These are phyloP conservation scores for Xylariaceae sp. DNA, from an alignment of 2,329 filamentous ascomycete species.

Conservation along the genomic window DNA sequence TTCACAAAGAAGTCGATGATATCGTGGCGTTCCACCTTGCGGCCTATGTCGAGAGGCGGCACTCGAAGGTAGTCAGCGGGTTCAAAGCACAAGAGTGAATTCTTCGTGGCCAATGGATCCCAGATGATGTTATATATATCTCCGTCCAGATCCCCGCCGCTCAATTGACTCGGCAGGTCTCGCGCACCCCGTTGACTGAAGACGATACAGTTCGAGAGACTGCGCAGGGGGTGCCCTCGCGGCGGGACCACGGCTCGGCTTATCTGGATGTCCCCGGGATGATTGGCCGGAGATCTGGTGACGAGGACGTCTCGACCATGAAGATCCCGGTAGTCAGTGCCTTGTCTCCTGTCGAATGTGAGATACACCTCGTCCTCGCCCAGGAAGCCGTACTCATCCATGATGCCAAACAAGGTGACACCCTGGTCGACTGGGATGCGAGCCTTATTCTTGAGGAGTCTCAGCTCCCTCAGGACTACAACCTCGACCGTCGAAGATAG, in stretches of 20 bases:
- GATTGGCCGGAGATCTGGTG: constrained; percentile 72
- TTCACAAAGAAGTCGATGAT: constrained; percentile 77
- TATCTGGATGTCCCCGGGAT: constrained; percentile 72
- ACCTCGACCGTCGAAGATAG: constrained; percentile 65
- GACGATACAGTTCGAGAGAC: constrained; percentile 65
- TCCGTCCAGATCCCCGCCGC: constrained; percentile 69
- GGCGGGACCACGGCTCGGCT: constrained; percentile 56
- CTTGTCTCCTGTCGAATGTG: constrained; percentile 37
- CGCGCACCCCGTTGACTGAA: constrained; percentile 66
- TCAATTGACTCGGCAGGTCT: constrained; percentile 71
- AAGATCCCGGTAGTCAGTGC: constrained; percentile 24
- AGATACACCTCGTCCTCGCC: constrained; percentile 62
- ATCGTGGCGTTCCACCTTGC: constrained; percentile 52
- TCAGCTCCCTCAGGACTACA: constrained; percentile 60
- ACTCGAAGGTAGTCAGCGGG: constrained; percentile 66
- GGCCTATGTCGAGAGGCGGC: constrained; percentile 48
- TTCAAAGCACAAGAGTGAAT: constrained; percentile 25
- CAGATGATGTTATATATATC: constrained; percentile 77
- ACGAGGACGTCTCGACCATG: constrained; percentile 47
- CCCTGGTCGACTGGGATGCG: constrained; percentile 65
- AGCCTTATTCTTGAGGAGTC: constrained; percentile 69
- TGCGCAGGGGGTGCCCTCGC: constrained; percentile 47
- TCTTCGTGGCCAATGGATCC: constrained; percentile 47
- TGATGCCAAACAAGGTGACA: constrained; percentile 71
- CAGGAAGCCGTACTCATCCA: constrained; percentile 71